Percentiles rank a stretch among this genome's conserved stretches.
These are phyloP conservation scores for Hypocreales sp. DNA, from an alignment of 2,329 filamentous ascomycete genomes.

Conservation along the genomic window DNA sequence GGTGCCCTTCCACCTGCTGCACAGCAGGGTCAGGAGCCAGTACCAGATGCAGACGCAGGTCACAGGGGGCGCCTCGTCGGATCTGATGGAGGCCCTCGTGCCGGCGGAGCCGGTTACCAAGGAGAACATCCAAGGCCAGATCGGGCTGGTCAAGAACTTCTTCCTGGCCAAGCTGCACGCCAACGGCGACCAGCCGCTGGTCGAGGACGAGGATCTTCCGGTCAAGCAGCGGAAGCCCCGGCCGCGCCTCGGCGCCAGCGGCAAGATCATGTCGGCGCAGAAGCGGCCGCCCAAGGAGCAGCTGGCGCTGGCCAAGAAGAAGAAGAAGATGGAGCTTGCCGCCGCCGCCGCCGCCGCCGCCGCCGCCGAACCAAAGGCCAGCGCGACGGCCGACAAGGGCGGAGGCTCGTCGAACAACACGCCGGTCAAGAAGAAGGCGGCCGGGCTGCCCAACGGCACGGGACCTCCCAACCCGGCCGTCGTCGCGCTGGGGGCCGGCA, in stretches of 20 bases:
- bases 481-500: constrained; percentile 27
- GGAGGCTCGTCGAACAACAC: constrained; percentile 20
- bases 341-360: constrained; percentile 39
- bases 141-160: constrained; percentile 81
- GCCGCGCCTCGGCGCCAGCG: constrained; percentile 52
- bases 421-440: constrained; percentile 37
- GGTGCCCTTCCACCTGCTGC: constrained; percentile 85
- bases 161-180: constrained; percentile 80
- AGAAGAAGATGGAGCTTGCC: constrained; percentile 53
- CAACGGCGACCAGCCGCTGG: constrained; percentile 62
- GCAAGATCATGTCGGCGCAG: constrained; percentile 74
- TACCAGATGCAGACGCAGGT: constrained; percentile 61
- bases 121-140: constrained; percentile 63
- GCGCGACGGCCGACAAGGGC: constrained; percentile 18
- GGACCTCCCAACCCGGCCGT: constrained; percentile 22
- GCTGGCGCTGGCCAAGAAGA: constrained; percentile 73
- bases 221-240: constrained; percentile 71
- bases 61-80: constrained; percentile 39
- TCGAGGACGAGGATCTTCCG: constrained; percentile 91
- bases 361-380: constrained; percentile 30
- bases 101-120: constrained; percentile 64
- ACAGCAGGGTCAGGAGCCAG: constrained; percentile 74
- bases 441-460: constrained; percentile 18
- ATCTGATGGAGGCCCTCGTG: constrained; percentile 52
- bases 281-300: constrained; percentile 74